These are phyloP conservation scores for Auricularia cornea DNA, from an alignment of 768 basidiomycete species.

Conservation along the genomic window DNA sequence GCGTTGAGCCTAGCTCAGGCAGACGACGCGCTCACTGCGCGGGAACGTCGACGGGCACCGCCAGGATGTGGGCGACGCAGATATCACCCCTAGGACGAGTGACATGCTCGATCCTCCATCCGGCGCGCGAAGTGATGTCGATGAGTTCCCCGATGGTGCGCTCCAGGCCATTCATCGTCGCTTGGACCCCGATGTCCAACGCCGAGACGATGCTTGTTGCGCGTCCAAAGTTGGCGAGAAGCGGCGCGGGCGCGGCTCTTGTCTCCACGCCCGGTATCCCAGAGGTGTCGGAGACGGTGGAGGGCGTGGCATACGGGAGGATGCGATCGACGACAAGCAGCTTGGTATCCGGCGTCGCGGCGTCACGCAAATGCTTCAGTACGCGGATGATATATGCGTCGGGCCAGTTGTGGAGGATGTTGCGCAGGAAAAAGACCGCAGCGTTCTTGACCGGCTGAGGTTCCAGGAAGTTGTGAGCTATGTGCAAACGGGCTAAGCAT, in stretches of 20 bases:
- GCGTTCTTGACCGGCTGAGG: conserved; percentile 41
- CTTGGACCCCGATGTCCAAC: conserved; percentile 63
- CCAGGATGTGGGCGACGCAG: background rate
- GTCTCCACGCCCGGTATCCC: conserved; percentile 44
- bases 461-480: conserved; percentile 70
- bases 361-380: conserved; percentile 36
- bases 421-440: conserved; percentile 61
- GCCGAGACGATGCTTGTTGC: conserved; percentile 62
- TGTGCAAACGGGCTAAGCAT: background rate
- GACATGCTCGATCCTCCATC: conserved; percentile 35
- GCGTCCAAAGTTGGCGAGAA: conserved; percentile 68
- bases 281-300: conserved; percentile 26
- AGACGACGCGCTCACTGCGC: background rate
- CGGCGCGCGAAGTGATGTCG: conserved; percentile 43
- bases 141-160: conserved; percentile 59
- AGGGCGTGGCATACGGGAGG: conserved; percentile 60
- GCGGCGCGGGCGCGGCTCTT: conserved; percentile 38
- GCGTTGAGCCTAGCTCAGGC: background rate
- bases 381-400: conserved; percentile 44
- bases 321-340: conserved; percentile 67
- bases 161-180: conserved; percentile 59
- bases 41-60: background rate
- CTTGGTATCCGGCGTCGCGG: conserved; percentile 38
- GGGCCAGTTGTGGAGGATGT: conserved; percentile 74
- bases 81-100: background rate